Base-by-base conservation (phyloP, 108 stramenopile species). In the Cylindrotheca closterium region DNA sequence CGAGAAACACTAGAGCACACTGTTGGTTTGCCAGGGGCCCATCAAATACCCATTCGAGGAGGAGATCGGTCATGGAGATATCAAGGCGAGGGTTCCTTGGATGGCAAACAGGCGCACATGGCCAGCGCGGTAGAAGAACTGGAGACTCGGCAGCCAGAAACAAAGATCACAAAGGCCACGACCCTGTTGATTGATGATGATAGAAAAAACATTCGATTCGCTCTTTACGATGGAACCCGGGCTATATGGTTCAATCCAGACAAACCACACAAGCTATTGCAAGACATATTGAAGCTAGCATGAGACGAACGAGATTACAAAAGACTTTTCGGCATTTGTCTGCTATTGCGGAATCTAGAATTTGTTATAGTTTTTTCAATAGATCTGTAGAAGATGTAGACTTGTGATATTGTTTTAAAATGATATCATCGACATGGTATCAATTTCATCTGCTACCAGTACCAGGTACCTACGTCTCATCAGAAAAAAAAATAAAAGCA, bases 121-220 rank as follows among this genome's bases (percentile, higher is more conserved):
- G 97, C 95, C 3, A 89, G 87, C 53, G 97, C 95, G 7, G 94
- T 84, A 10, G 93, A 95, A 80, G 96, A 97, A 60, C 54, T 98
- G 21, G 75, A 86, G 42, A 50, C 37, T 4, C 65, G 59, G 5
- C 37, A 53, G 30, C 54, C 30, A 22, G 70, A 30, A 45, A 49
- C 79, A 24, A 57, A 63, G 15, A 85, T 95, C 60, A 77, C 81
- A 21, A 91, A 84, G 53, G 55, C 48, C 24, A 90, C 87, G 18
- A 97, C 96, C 33, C 60, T 98, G n/a, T 71, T 98, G 32, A 90
- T 98, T 68, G 97, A 98, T 67, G 97, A 98, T 58, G 97, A 98
- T 67, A 64, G 67, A 2, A 80, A 75, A 32, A 97, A 97, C 71
- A 93, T 97, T 27, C 52, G 70, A 33, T 21, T 69, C 24, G 88